Percentiles rank a stretch among this genome's conserved stretches.
Evolutionary conservation across 2,329 filamentous ascomycete species (phyloP).

Genomic region (Sarocladium oryzae): DNA sequence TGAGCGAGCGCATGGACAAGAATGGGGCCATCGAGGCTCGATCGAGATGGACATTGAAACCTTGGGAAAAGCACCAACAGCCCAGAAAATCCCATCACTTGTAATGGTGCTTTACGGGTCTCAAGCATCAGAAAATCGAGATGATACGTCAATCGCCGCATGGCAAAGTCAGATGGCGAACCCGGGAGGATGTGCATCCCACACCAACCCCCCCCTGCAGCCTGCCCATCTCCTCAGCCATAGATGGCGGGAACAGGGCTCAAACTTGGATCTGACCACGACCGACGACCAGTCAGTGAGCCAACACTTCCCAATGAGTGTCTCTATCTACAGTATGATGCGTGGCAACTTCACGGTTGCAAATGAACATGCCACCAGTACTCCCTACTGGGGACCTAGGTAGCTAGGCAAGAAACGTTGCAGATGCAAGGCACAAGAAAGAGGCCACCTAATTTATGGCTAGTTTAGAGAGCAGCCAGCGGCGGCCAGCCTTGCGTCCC

Average conservation of each 20-base stretch:
- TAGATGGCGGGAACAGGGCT: not conserved
- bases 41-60: constrained; percentile 1
- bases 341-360: too few species aligned
- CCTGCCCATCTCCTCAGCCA: not conserved
- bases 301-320: not conserved
- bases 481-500: not conserved
- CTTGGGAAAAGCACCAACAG: not conserved
- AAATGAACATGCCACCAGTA: too few species aligned
- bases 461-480: too few species aligned
- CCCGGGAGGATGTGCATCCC: too few species aligned
- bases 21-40: not conserved
- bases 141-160: not conserved
- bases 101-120: constrained; percentile 3
- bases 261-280: not conserved
- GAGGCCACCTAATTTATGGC: too few species aligned
- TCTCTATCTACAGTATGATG: not conserved
- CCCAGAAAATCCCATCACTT: not conserved
- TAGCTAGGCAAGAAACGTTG: not conserved
- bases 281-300: not conserved
- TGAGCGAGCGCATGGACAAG: not conserved
- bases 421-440: not conserved
- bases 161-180: constrained; percentile 8
- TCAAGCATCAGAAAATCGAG: constrained; percentile 5
- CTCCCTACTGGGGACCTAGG: too few species aligned
- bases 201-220: not conserved